Base-by-base conservation (phyloP, 441 rosid species). In the Capsella rubella region DNA sequence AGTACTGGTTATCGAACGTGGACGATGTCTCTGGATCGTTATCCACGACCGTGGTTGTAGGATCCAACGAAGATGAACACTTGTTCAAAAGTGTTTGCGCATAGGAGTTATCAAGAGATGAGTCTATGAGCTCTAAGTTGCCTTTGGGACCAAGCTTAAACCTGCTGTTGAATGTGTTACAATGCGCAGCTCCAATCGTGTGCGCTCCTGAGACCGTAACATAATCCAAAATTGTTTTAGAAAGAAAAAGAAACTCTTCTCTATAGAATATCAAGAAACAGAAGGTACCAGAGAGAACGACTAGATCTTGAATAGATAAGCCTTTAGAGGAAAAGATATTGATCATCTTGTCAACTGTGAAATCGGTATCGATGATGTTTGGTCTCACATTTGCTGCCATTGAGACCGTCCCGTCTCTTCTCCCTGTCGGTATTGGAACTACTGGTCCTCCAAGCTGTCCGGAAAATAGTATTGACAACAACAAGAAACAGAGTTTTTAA, bases 161-260 rank as follows among this genome's bases (percentile, higher is more conserved):
- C 67, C 96, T 82, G 16, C 84, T 91, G 16, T 85, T 92, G 83
- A 94, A 90, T 9, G 97, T 82, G 25, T 77, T 82, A 81, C 97
- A 94, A 59, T 92, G 97, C 6, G 97, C 99, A 34, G 82, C 27
- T 79, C 97, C 97, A 21, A 94, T 86, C 9, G 97, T 92, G 78
- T 94, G 95, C 11, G 99, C 93, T 70, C 97, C 99, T 91, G 84
- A 54, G 37, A 31, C 37, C 10, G 12, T 32, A 29, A 6, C 7
- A 60, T 0, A 32, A 52, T n/a, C n/a, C n/a, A n/a, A n/a, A n/a
- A n/a, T n/a, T n/a, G n/a, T n/a, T n/a, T n/a, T n/a, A n/a, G n/a
- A n/a, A n/a, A n/a, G n/a, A n/a, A n/a, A n/a, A n/a, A n/a, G n/a
- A n/a, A n/a, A n/a, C n/a, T n/a, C n/a, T n/a, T n/a, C n/a, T n/a